phyloP scores from a whole-genome alignment of 2,329 filamentous ascomycete genomes.

The Didymella keratinophila region DNA sequence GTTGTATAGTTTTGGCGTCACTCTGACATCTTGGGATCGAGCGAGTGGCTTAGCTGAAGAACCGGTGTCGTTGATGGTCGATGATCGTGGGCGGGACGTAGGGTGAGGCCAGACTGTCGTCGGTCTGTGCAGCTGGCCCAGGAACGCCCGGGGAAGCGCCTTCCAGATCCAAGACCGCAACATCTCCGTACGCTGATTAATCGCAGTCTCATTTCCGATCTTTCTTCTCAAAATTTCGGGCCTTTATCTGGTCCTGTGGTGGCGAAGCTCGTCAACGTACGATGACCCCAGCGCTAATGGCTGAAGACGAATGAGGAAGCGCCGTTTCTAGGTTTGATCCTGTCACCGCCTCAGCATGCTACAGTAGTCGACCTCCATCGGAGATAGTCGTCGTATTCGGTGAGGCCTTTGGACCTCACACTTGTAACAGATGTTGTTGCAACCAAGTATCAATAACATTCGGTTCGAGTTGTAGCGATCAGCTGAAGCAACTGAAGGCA shows the following conservation, averaged over 20 bases:
- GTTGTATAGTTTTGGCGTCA: background rate
- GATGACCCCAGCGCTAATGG: background rate
- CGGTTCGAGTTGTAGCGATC: background rate
- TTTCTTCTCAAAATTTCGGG: conserved; percentile 1
- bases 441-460: background rate
- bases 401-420: background rate
- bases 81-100: background rate
- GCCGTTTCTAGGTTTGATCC: background rate
- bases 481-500: background rate
- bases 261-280: conserved; percentile 10
- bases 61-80: background rate
- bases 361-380: background rate
- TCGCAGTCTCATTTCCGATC: background rate
- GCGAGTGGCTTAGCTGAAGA: background rate
- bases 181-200: conserved; percentile 7
- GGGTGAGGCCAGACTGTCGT: background rate
- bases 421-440: background rate
- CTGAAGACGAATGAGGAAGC: background rate
- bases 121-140: background rate
- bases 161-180: background rate
- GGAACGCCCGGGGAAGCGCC: conserved; percentile 9
- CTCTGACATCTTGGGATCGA: background rate
- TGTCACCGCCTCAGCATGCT: background rate
- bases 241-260: conserved; percentile 4
- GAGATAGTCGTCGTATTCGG: background rate